Percentiles rank a stretch among this genome's conserved stretches.
These are phyloP conservation scores for rapeseed (Brassica napus) DNA, from an alignment of 345 rosid genomes.

Conservation along the genomic window DNA sequence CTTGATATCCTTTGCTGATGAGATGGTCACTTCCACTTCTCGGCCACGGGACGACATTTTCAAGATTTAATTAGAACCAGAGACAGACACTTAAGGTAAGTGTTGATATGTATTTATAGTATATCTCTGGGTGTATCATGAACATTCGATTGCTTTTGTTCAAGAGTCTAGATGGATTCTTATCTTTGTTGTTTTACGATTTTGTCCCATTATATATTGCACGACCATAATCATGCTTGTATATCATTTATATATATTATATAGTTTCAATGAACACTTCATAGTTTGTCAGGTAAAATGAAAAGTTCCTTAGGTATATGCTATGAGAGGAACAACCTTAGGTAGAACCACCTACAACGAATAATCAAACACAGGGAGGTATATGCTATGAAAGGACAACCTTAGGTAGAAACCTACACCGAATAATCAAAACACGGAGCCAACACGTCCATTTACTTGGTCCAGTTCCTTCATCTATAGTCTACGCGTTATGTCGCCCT, in stretches of 20 bases:
- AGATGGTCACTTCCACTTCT: constrained; percentile 58
- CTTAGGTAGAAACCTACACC: neutral
- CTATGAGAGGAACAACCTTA: too few relatives aligned
- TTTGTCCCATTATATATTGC: constrained; percentile 1
- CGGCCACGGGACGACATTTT: constrained; percentile 22
- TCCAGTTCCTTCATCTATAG: neutral
- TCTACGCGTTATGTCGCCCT: neutral
- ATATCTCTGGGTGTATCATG: constrained; percentile 2
- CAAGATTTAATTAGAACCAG: neutral
- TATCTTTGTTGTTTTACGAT: constrained; percentile 7
- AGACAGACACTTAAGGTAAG: neutral
- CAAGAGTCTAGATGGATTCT: neutral
- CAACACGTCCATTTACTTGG: neutral
- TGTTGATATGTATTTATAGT: constrained; percentile 9
- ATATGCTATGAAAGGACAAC: neutral
- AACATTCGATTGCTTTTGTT: neutral
- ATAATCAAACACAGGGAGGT: neutral
- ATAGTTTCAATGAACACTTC: too few relatives aligned
- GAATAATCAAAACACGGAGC: neutral
- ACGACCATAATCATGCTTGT: neutral
- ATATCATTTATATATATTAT: neutral
- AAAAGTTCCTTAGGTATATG: too few relatives aligned
- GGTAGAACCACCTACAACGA: too few relatives aligned
- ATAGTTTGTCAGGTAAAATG: too few relatives aligned
- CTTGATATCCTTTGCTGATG: constrained; percentile 71